Evolutionary conservation across 768 basidiomycete species (phyloP), one percentile per base, ranked within the genome.

Genomic region (Boletus rubroflammeus): DNA sequence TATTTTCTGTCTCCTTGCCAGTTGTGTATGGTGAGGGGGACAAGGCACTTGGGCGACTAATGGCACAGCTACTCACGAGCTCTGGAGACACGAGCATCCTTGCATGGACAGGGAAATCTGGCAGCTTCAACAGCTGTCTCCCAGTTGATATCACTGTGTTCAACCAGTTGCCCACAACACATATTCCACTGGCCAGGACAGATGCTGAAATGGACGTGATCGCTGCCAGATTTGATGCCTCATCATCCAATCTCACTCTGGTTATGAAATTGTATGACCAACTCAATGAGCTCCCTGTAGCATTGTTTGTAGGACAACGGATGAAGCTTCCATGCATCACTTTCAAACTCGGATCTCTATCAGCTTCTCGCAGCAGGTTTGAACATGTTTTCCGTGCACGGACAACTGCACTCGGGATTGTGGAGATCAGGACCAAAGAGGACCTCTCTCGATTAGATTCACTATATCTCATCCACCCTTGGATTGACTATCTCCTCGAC

Each of bases 121-220:
- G 56, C n/a, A 47, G 6, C n/a, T 54, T 50, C 31, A 57, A 54
- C 11, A 57, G 53, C 38, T 57, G 48, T 5, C 44, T 55, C 21
- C 53, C 56, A 1, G 17, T 2, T 4, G 5, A 5, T 15, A 49
- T 57, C 10, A 6, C 25, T 1, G 55, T 47, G 13, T 56, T 56
- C 26, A 11, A 14, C 9, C 31, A 50, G 11, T 14, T 29, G 5
- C 28, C 31, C 5, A 21, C 42, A 4, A 26, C 47, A 14, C 28
- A 54, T 31, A 35, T 49, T 21, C 56, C 53, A 1, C 32, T 14
- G 2, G 7, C 41, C 14, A 39, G 46, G n/a, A 6, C 1, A 28
- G 13, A 11, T 19, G 19, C 15, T 2, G 36, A 54, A 29, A 42
- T 49, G 36, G 31, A 23, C 17, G 8, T 9, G 2, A 6, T 29